Base-by-base conservation (phyloP, 257 asterid genomes). In the Fraxinus cuspidata region DNA sequence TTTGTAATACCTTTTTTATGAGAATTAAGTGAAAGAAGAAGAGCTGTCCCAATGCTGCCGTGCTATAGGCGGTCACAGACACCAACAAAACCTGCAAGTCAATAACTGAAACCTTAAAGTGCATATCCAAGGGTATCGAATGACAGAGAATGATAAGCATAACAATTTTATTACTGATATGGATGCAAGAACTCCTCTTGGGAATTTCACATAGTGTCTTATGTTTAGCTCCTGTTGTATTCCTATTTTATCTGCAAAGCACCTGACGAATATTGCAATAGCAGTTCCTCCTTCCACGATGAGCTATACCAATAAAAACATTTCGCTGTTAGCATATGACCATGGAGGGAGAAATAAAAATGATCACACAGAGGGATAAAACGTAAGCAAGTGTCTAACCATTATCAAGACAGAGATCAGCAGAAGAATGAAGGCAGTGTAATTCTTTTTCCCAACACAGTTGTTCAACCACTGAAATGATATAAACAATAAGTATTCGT, bases 401-500 rank as follows among this genome's bases (percentile, higher is more conserved):
- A 93, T 95, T 84, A 86, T 85, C 89, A 95, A 84, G 79, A 93
- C 88, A 77, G 78, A 90, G 10, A 88, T 79, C 99, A 95, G 89
- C 86, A 90, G 81, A 71, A 95, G 96, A 82, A 95, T 85, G 97
- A 95, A 95, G 68, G 94, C 88, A 28, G 99, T 89, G 89, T 95
- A 95, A 80, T 95, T 95, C 96, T 85, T 95, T 85, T 88, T 95
- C 84, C 99, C 99, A 34, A 95, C 91, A 80, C 99, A 95, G 84
- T 93, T 95, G 92, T 95, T 95, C 87, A 95, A 85, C 99, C 99
- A 95, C 99, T 95, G 91, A 77, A 84, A 72, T 56, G 83, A 67
- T 34, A 27, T 56, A 82, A 78, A 80, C 29, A 56, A 40, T 49
- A 75, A 29, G 71, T 76, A 40, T 18, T 25, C 8, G 69, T 63